Evolutionary conservation across 306 rosid genomes (phyloP).

Genomic region (Rosa persica): DNA sequence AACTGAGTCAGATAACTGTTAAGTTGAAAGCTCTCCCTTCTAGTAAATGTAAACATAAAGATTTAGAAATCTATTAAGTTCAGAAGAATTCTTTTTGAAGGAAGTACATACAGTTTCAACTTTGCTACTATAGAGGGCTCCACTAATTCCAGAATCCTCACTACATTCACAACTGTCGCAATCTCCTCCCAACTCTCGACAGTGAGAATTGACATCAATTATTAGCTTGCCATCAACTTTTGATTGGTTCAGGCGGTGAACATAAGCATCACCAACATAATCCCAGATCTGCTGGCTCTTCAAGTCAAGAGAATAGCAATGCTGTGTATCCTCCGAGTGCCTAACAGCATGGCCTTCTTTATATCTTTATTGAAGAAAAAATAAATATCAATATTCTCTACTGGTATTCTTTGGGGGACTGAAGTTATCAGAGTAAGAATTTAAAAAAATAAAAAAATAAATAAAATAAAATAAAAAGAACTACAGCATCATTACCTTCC

Average conservation of each 20-base stretch:
- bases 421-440: slow-evolving; percentile 26
- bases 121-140: slow-evolving; percentile 82
- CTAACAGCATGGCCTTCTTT: slow-evolving; percentile 93
- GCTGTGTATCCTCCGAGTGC: slow-evolving; percentile 83
- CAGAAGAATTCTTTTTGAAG: not conserved
- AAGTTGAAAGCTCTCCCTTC: slow-evolving; percentile 20
- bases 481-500: slow-evolving; percentile 62
- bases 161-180: slow-evolving; percentile 60
- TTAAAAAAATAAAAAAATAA: not conserved
- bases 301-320: slow-evolving; percentile 91
- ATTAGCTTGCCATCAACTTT: slow-evolving; percentile 71
- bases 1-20: not conserved
- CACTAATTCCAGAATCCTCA: slow-evolving; percentile 73
- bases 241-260: slow-evolving; percentile 88
- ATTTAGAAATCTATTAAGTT: slow-evolving; percentile 6
- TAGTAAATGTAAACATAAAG: slow-evolving; percentile 11
- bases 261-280: slow-evolving; percentile 84
- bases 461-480: no score
- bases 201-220: slow-evolving; percentile 48
- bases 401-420: slow-evolving; percentile 5
- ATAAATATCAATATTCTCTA: not conserved
- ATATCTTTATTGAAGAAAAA: slow-evolving; percentile 44
- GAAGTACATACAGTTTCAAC: slow-evolving; percentile 73
- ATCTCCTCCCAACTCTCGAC: slow-evolving; percentile 61
- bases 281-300: slow-evolving; percentile 95